phyloP scores from a whole-genome alignment of 2,329 filamentous ascomycete species.

The Rhexocercosporidium sp. region DNA sequence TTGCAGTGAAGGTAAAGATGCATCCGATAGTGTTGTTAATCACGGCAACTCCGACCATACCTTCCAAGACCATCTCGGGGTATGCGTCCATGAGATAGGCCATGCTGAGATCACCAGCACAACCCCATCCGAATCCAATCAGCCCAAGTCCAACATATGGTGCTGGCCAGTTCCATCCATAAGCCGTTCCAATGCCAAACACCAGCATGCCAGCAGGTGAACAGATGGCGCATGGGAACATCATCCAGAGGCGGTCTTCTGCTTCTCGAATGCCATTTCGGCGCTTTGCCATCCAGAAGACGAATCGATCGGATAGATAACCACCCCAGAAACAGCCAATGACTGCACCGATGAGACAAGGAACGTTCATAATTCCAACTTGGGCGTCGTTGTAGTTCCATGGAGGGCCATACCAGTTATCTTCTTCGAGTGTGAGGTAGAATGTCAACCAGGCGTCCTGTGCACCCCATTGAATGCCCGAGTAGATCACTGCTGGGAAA shows the following conservation, averaged over 20 bases:
- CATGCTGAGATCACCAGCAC: constrained; percentile 60
- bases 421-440: constrained; percentile 62
- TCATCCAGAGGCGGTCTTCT: constrained; percentile 46
- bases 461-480: constrained; percentile 62
- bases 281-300: constrained; percentile 49
- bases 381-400: constrained; percentile 60
- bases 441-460: constrained; percentile 66
- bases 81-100: constrained; percentile 61
- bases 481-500: constrained; percentile 62
- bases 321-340: constrained; percentile 63
- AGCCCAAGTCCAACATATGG: constrained; percentile 61
- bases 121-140: constrained; percentile 64
- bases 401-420: constrained; percentile 57
- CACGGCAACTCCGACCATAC: constrained; percentile 62
- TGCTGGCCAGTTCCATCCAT: constrained; percentile 57
- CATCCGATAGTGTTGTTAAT: constrained; percentile 62
- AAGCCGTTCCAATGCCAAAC: constrained; percentile 47
- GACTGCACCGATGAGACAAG: constrained; percentile 58
- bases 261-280: constrained; percentile 46
- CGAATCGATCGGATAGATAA: constrained; percentile 60
- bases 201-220: constrained; percentile 47
- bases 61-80: constrained; percentile 61
- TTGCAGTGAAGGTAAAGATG: constrained; percentile 58
- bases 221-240: constrained; percentile 42
- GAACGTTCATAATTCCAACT: constrained; percentile 63